Conservation (phyloP, 179 eudicot genomes). For the Spergularia azorica region DNA sequence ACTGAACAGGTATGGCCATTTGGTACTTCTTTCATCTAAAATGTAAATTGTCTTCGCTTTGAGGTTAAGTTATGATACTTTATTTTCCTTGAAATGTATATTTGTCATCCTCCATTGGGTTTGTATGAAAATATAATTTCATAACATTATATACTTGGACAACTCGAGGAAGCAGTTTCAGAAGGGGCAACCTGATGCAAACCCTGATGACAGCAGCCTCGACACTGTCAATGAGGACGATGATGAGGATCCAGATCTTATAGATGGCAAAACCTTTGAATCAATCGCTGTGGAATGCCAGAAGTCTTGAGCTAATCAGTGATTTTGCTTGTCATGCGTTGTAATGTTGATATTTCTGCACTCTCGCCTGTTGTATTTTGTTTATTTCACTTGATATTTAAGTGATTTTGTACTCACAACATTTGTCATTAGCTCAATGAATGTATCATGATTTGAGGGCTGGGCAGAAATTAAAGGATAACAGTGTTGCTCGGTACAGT, state of each 20-base stretch:
- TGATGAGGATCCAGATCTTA: constrained; percentile 96
- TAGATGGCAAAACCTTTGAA: constrained; percentile 90
- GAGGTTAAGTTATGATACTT: no score
- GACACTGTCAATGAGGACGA: constrained; percentile 68
- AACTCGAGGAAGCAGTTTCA: constrained; percentile 85
- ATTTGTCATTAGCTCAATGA: no score
- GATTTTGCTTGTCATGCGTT: constrained; percentile 13
- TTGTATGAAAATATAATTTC: no score
- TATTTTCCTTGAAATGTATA: no score
- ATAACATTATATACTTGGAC: constrained; percentile 45
- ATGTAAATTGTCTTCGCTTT: no score
- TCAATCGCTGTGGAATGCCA: constrained; percentile 71
- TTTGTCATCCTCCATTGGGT: no score
- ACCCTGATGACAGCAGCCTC: constrained; percentile 35
- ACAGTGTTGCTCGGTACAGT: no score
- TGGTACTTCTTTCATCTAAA: no score
- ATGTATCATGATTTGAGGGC: no score
- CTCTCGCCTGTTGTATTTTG: constrained; percentile 20
- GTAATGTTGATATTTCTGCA: constrained; percentile 25
- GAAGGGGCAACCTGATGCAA: constrained; percentile 53
- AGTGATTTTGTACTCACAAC: no score
- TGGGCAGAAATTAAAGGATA: no score
- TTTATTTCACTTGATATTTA: background rate
- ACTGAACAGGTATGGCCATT: constrained; percentile 7
- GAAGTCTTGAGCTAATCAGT: constrained; percentile 27